These are phyloP conservation scores for Amphicarpaea edgeworthii DNA, from an alignment of 306 rosid genomes.

Conservation along the genomic window DNA sequence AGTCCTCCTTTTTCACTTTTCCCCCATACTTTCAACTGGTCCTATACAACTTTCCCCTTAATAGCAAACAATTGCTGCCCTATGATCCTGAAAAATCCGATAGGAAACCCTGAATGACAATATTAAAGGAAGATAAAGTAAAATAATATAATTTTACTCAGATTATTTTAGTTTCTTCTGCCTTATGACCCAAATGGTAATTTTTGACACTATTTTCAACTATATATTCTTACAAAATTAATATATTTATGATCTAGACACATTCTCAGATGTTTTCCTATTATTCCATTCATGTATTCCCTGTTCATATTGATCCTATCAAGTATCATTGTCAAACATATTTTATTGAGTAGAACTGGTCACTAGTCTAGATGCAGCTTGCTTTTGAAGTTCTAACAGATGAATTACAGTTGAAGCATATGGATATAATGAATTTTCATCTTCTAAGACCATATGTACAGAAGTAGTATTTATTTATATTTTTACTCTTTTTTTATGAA, in stretches of 20 bases:
- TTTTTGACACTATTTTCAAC: background rate
- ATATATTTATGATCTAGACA: background rate
- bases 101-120: background rate
- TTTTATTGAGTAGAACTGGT: background rate
- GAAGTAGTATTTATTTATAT: background rate
- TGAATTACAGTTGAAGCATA: background rate
- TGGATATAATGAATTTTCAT: background rate
- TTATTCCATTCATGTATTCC: background rate
- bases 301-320: background rate
- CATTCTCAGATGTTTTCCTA: background rate
- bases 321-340: background rate
- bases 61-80: background rate
- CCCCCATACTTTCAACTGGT: background rate
- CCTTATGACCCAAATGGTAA: background rate
- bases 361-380: constrained; percentile 10
- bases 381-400: background rate
- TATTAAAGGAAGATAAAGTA: background rate
- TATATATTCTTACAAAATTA: background rate
- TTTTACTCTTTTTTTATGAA: background rate
- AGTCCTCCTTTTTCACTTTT: background rate
- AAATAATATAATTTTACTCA: background rate
- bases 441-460: constrained; percentile 11
- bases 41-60: background rate
- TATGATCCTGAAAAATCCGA: background rate
- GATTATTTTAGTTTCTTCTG: background rate